Base-by-base conservation (phyloP, 306 rosid species). In the Lathyrus tuberosus region DNA sequence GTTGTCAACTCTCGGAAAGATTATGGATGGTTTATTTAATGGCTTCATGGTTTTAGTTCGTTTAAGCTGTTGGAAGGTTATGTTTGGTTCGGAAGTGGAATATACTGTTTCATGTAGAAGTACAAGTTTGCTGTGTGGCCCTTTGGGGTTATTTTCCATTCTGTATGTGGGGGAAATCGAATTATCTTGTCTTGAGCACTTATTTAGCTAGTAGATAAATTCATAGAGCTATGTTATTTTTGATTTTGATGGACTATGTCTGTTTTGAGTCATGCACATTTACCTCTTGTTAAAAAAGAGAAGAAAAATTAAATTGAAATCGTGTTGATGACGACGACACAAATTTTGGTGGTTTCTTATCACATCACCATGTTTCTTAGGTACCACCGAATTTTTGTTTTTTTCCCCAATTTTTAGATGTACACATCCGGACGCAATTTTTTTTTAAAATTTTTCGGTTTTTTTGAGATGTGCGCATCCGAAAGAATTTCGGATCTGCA, bases 21-120 rank as follows among this genome's bases (percentile, higher is more conserved):
- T 61, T 70, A 51, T 66, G 79, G 73, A 72, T 76, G 80, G 30
- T 80, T 64, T 62, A 3, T 86, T 76, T 85, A 71, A 71, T 63
- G 81, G 78, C 49, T 80, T 80, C 74, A 75, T 74, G 76, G 73
- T 73, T 65, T 75, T 33, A 10, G 60, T 74, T 73, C 80, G 65
- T 65, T 79, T 69, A 48, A 76, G 78, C 49, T 40, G 69, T 72
- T 52, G 78, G 69, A 74, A 53, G 69, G 46, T 43, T 81, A 74
- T 76, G 59, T 70, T 52, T 24, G 17, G 58, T 75, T 80, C 79
- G 11, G 1, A 74, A 70, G 54, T 78, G 75, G 62, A 69, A 10
- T 67, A 60, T 76, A 20, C 80, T 43, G 13, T 71, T 71, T 71
- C 38, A 70, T 41, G 72, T 51, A 66, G 69, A 62, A 72, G 76